Conservation (phyloP, 257 asterid species). For the Avicennia marina region DNA sequence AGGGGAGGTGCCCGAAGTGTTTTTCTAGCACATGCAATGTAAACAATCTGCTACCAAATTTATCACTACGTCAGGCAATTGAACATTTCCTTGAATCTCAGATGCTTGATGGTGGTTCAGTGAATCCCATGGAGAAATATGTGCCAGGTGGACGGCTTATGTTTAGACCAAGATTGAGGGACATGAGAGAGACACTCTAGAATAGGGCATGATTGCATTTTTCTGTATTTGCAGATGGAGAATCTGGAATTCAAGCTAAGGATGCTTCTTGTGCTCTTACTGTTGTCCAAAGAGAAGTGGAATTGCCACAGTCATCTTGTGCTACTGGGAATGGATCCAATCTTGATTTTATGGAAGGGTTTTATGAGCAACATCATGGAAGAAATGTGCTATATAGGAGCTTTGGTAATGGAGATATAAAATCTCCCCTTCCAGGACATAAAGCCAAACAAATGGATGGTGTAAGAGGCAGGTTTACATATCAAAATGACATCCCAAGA, state of each 20-base stretch:
- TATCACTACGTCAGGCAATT: constrained; percentile 71
- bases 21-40: constrained; percentile 59
- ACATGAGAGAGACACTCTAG: background rate
- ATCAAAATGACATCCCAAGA: constrained; percentile 17
- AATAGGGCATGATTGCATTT: constrained; percentile 3
- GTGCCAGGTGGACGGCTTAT: constrained; percentile 54
- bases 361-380: constrained; percentile 25
- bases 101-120: constrained; percentile 44
- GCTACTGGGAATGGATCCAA: constrained; percentile 75
- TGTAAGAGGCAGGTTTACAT: too few relatives aligned
- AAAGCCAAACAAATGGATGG: constrained; percentile 27
- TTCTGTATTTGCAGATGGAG: constrained; percentile 61
- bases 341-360: constrained; percentile 38
- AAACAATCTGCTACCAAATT: constrained; percentile 71
- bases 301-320: constrained; percentile 64
- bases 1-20: constrained; percentile 80
- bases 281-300: constrained; percentile 42
- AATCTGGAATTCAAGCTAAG: constrained; percentile 73
- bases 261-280: constrained; percentile 52
- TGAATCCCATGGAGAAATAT: constrained; percentile 46
- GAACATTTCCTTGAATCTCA: constrained; percentile 66
- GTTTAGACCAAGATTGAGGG: constrained; percentile 8
- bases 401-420: constrained; percentile 25
- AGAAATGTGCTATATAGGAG: constrained; percentile 23
- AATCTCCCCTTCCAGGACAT: constrained; percentile 19